Conservation (phyloP, 202 grass and related monocot species). For the Elaeis oleifera region DNA sequence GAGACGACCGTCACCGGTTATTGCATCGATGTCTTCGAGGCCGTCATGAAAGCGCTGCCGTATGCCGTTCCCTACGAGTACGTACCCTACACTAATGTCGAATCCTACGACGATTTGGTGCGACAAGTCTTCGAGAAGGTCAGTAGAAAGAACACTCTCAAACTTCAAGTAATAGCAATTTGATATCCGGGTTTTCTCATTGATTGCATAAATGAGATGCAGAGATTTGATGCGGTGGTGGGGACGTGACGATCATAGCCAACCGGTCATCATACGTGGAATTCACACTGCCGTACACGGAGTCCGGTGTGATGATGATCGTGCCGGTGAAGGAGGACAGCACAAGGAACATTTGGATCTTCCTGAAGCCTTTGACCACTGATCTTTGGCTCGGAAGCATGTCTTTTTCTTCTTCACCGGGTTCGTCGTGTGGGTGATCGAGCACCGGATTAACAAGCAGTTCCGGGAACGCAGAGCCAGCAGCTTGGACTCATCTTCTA, state of each 20-base stretch:
- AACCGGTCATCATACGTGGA: constrained; percentile 45
- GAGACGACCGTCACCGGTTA: constrained; percentile 32
- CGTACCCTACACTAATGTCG: not conserved
- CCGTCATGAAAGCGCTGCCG: constrained; percentile 31
- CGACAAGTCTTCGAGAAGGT: constrained; percentile 21
- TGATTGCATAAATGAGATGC: not conserved
- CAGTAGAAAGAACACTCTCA: not conserved
- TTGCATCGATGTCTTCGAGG: constrained; percentile 71
- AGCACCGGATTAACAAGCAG: constrained; percentile 62
- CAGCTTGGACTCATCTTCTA: constrained; percentile 85
- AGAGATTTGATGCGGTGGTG: constrained; percentile 35
- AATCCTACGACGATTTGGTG: constrained; percentile 46
- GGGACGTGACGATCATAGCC: constrained; percentile 57
- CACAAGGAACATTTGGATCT: constrained; percentile 55
- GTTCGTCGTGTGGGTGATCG: constrained; percentile 76
- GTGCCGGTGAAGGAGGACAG: constrained; percentile 32
- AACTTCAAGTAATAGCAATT: too few species aligned
- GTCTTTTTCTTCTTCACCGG: constrained; percentile 76
- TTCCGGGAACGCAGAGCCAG: constrained; percentile 47
- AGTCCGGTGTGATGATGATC: constrained; percentile 77
- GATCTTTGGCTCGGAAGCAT: constrained; percentile 60
- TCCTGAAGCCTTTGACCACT: constrained; percentile 56
- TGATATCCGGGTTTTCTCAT: too few species aligned
- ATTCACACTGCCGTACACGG: constrained; percentile 68
- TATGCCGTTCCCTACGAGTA: constrained; percentile 37